phyloP scores from a whole-genome alignment of 2,329 filamentous ascomycete species.

The Coleophoma eucalyptorum region DNA sequence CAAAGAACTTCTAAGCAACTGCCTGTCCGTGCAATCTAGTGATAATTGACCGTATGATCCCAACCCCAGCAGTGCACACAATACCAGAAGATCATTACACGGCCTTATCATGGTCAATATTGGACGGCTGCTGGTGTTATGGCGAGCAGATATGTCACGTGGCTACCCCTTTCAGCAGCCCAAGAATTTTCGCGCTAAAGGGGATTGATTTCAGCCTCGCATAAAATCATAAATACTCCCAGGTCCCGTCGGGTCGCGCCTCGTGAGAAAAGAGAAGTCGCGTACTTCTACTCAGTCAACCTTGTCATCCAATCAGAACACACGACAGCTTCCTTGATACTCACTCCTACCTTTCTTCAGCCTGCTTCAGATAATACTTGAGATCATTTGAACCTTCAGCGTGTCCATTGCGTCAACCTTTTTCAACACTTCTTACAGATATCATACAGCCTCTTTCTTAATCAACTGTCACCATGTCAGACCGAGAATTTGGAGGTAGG shows the following conservation, averaged over 20 bases:
- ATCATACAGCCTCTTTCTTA: background rate
- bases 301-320: no score
- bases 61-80: no score
- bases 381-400: background rate
- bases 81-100: no score
- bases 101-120: no score
- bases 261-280: slow-evolving; percentile 5
- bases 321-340: no score
- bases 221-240: slow-evolving; percentile 12
- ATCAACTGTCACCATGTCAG: slow-evolving; percentile 46
- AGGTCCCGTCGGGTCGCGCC: slow-evolving; percentile 5
- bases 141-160: no score
- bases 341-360: background rate
- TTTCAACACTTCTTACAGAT: background rate
- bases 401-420: background rate
- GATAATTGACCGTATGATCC: no score
- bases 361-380: background rate
- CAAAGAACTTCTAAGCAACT: no score
- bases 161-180: no score
- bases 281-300: slow-evolving; percentile 3
- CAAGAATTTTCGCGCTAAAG: background rate
- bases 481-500: slow-evolving; percentile 63
- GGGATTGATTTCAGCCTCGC: slow-evolving; percentile 10
- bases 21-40: no score
- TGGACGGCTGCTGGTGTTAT: no score